Evolutionary conservation across 1,284 basidiomycete genomes (phyloP), one percentile per base, ranked within the genome.

Genomic region (Wallemia hederae): DNA sequence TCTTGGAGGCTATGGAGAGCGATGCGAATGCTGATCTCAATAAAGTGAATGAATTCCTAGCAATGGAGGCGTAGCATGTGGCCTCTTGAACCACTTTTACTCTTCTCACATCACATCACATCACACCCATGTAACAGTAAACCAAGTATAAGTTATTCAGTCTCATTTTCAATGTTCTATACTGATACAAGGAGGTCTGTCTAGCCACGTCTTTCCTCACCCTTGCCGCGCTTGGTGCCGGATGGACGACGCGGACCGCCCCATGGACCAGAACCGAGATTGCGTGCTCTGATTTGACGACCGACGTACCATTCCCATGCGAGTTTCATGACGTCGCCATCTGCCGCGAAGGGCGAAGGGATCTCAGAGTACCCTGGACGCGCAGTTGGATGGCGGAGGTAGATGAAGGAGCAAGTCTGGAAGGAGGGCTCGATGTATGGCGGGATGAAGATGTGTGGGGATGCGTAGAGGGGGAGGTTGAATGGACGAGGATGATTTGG

Each of bases 351-450:
- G 1, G 91, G 90, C 15, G 85, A 86, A 11, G 90, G 86, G 59
- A 96, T 84, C 71, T 96, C 90, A 27, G 83, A 88, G 72, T 90
- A 89, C 1, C 83, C 69, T 1, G 88, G 85, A 26, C 88, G 80
- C 0, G 92, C 89, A 0, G 90, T 96, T 1, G 94, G 94, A 69
- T 97, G 89, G 58, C 92, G 86, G 29, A 97, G 79, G 70, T 96
- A 97, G 62, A 98, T 76, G 22, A 83, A 82, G 2, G 91, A 90
- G 72, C 94, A 98, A 11, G 90, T 90, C 59, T 78, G 71, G 76
- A 86, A 98, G 60, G 81, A 87, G 1, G 84, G 80, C 67, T 97
- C 89, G 61, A 97, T 80, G 72, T 96, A 97, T 0, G 91, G 83
- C 0, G 94, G 94, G 65, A 98, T 78, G 75, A 97, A 98, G 59